These are phyloP conservation scores for Lyophyllum semitale DNA, from an alignment of 768 basidiomycete species.

Conservation along the genomic window DNA sequence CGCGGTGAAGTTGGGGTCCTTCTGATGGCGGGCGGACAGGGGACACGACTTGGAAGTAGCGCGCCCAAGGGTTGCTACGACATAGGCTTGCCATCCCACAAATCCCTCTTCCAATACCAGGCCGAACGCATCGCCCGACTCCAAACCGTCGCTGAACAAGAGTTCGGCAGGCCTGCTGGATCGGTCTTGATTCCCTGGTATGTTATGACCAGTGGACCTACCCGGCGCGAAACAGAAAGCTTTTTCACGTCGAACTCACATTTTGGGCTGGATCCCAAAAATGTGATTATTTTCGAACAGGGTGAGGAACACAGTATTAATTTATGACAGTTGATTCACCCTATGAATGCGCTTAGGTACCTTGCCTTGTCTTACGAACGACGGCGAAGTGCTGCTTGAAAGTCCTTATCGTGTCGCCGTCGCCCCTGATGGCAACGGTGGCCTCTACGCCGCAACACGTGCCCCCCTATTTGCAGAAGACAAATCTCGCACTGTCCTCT, in stretches of 20 bases:
- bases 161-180: slow-evolving; percentile 50
- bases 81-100: slow-evolving; percentile 91
- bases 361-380: slow-evolving; percentile 90
- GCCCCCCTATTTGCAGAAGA: slow-evolving; percentile 63
- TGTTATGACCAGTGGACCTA: slow-evolving; percentile 98
- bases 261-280: slow-evolving; percentile 79
- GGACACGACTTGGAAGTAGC: slow-evolving; percentile 87
- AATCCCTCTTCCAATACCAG: slow-evolving; percentile 94
- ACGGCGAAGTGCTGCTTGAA: slow-evolving; percentile 92
- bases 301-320: slow-evolving; percentile 50
- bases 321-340: slow-evolving; percentile 7
- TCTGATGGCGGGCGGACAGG: slow-evolving; percentile 98
- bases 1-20: slow-evolving; percentile 89
- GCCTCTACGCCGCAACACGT: slow-evolving; percentile 92
- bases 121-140: slow-evolving; percentile 93
- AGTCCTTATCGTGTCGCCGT: slow-evolving; percentile 80
- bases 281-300: slow-evolving; percentile 96
- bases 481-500: slow-evolving; percentile 75
- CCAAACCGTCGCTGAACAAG: slow-evolving; percentile 70
- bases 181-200: slow-evolving; percentile 92
- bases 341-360: slow-evolving; percentile 59
- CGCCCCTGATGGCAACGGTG: slow-evolving; percentile 97
- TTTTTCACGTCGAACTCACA: slow-evolving; percentile 78
- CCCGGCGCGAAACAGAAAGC: slow-evolving; percentile 79
- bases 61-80: slow-evolving; percentile 99